phyloP scores from a whole-genome alignment of 371 early-diverging fungal genomes.

The Lichtheimia corymbifera region DNA sequence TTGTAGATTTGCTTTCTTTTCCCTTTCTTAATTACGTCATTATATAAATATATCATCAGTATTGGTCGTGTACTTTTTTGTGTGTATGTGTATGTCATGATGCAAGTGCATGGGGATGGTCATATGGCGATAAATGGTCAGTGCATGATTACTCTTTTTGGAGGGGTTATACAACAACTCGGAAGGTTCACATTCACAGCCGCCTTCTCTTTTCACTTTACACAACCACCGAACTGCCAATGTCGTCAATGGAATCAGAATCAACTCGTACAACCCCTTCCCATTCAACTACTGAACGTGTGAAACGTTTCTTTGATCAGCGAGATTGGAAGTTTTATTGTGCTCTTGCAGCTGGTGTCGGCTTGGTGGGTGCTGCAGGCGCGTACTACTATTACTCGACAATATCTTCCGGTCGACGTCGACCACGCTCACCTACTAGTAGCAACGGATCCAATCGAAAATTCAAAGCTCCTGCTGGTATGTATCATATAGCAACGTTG shows the following conservation, averaged over 20 bases:
- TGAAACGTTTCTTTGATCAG: conserved; percentile 66
- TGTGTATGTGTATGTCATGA: no score
- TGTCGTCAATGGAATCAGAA: no score
- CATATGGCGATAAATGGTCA: no score
- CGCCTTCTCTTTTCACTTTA: no score
- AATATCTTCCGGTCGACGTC: conserved; percentile 39
- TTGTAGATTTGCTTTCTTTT: neutral
- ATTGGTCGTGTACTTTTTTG: no score
- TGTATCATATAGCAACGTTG: neutral
- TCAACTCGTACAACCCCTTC: no score
- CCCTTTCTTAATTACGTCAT: neutral
- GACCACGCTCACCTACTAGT: conserved; percentile 19
- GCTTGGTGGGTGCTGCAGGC: conserved; percentile 61
- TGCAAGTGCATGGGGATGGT: no score
- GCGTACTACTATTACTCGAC: conserved; percentile 32
- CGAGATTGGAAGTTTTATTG: conserved; percentile 81
- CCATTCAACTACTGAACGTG: conserved; percentile 21
- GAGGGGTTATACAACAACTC: no score
- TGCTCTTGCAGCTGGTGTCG: conserved; percentile 66
- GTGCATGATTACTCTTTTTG: no score
- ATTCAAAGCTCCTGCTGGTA: no score
- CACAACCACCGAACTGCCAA: no score
- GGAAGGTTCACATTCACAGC: no score
- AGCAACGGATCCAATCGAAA: conserved; percentile 18
- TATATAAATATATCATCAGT: neutral